Evolutionary conservation across 1,139 yeast genomes (phyloP), one percentile per base, ranked within the genome.

Genomic region (Geotrichum europaeum): DNA sequence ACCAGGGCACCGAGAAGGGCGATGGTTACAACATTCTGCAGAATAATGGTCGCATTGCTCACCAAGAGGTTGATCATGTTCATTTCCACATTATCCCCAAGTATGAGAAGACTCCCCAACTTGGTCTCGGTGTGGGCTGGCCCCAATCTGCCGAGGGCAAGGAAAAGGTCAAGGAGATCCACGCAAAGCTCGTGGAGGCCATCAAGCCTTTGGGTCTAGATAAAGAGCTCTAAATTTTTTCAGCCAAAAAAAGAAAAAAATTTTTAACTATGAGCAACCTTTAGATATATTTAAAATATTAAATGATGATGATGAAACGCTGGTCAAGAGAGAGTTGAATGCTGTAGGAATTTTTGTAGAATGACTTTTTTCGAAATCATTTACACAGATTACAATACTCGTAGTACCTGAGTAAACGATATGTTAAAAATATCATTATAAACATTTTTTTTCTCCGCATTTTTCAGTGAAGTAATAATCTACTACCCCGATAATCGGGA

Each of bases 31-130:
- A 92, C 72, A 74, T 92, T 34, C 79, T 92, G 66, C 98, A 92
- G 75, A 94, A 94, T 79, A 92, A 94, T 68, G 98, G 97, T 49
- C 76, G 88, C 69, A 85, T 91, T 71, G 98, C 98, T 25, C 97
- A 92, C 73, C 98, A 94, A 76, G 84, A 81, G 62, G 97, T 94
- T 63, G 96, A 88, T 69, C 99, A 94, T 73, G 97, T 92, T 62
- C 99, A 92, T 74, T 88, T 94, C 81, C 99, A 94, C 73, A 83
- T 94, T 75, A 94, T 94, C 70, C 99, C 99, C 53, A 92, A 92
- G 80, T 81, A 80, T 62, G 85, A 85, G 67, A 78, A 73, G 2
- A 45, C n/a, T 5, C 57, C 54, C 9, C 80, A 80, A 49, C 78
- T 91, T 20, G 98, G 98, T 0, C 80, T 92, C 65, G 81, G 79